Evolutionary conservation across 225 moss, liverwort and hornwort genomes (phyloP).

Genomic region (Climacium dendroides): DNA sequence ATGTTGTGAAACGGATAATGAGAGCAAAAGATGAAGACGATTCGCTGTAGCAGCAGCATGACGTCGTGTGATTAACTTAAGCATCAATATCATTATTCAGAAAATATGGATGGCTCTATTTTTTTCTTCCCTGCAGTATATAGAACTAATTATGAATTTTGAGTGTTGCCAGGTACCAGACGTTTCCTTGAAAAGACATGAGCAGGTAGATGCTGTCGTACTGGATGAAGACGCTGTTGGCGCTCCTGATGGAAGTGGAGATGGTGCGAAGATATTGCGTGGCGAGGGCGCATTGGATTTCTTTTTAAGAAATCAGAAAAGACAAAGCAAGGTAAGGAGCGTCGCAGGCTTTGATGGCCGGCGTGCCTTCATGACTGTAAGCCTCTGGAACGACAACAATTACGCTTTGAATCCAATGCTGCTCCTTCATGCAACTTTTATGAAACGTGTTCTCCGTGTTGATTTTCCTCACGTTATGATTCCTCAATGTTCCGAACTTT

Average conservation of each 20-base stretch:
- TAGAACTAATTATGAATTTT: background rate
- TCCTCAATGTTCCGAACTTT: background rate
- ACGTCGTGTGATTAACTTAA: background rate
- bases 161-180: slow-evolving; percentile 62
- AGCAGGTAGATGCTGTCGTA: slow-evolving; percentile 85
- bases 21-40: background rate
- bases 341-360: slow-evolving; percentile 18
- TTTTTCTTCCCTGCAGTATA: background rate
- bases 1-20: background rate
- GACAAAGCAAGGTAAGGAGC: slow-evolving; percentile 65
- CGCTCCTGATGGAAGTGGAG: slow-evolving; percentile 33
- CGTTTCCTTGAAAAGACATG: slow-evolving; percentile 15
- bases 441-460: background rate
- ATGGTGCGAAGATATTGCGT: slow-evolving; percentile 75
- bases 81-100: background rate
- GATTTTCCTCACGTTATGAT: background rate
- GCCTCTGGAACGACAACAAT: background rate
- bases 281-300: slow-evolving; percentile 68
- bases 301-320: slow-evolving; percentile 38
- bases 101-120: background rate
- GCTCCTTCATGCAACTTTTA: background rate
- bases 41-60: background rate
- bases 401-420: background rate
- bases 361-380: slow-evolving; percentile 27
- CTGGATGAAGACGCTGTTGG: slow-evolving; percentile 86